phyloP scores from a whole-genome alignment of 352 stramenopile species.

The Phytophthora niederhauseri region DNA sequence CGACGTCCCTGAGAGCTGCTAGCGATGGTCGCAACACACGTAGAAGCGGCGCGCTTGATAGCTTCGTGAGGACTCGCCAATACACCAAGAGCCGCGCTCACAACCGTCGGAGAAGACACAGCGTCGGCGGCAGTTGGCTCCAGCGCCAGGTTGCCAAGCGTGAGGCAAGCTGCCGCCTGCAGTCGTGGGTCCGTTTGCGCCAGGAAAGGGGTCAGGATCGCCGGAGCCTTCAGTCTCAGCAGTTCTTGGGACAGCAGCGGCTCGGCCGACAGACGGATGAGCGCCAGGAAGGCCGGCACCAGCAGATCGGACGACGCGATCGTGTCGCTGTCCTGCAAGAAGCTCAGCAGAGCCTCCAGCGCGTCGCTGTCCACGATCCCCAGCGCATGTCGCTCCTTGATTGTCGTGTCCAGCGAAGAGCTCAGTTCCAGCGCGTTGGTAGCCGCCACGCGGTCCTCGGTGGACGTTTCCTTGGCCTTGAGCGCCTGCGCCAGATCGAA shows the following conservation, averaged over 20 bases:
- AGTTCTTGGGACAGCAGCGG: constrained; percentile 62
- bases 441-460: constrained; percentile 38
- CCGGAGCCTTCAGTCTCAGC: constrained; percentile 48
- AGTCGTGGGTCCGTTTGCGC: constrained; percentile 57
- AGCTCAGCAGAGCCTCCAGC: constrained; percentile 45
- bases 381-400: constrained; percentile 50
- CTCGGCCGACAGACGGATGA: constrained; percentile 67
- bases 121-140: constrained; percentile 35
- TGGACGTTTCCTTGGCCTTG: constrained; percentile 42
- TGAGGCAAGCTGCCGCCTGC: constrained; percentile 64
- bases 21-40: constrained; percentile 64
- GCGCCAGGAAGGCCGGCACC: constrained; percentile 62
- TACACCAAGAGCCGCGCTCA: constrained; percentile 50
- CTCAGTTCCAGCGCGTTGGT: constrained; percentile 44
- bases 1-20: constrained; percentile 43
- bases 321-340: constrained; percentile 59
- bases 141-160: constrained; percentile 68
- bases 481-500: constrained; percentile 40
- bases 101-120: constrained; percentile 43
- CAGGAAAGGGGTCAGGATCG: constrained; percentile 52
- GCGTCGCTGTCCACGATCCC: constrained; percentile 65
- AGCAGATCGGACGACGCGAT: constrained; percentile 56
- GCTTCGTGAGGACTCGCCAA: constrained; percentile 60
- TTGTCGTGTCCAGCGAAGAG: constrained; percentile 23
- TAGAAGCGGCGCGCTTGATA: constrained; percentile 59